Percentiles rank a stretch among this genome's conserved stretches.
These are phyloP conservation scores for Hypoxylon sp. DNA, from an alignment of 2,329 filamentous ascomycete genomes.

Conservation along the genomic window DNA sequence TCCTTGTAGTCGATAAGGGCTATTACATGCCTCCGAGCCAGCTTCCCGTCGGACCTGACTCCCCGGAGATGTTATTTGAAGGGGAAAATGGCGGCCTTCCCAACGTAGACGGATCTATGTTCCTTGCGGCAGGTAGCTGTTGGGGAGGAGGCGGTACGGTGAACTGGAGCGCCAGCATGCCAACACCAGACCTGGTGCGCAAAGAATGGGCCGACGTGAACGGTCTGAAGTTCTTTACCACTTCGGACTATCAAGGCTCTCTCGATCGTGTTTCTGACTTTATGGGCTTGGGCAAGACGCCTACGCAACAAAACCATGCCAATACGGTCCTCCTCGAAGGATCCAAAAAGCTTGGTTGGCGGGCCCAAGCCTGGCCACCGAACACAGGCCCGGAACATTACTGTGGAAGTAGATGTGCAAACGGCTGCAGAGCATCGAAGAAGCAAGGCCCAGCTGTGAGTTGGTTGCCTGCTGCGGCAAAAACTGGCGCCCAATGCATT, in stretches of 20 bases:
- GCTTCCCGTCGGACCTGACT: slow-evolving; percentile 79
- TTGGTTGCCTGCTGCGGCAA: slow-evolving; percentile 84
- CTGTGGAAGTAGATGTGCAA: slow-evolving; percentile 73
- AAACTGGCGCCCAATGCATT: slow-evolving; percentile 83
- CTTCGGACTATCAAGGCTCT: slow-evolving; percentile 79
- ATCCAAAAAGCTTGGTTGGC: slow-evolving; percentile 79
- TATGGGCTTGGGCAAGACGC: slow-evolving; percentile 80
- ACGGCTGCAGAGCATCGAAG: slow-evolving; percentile 75
- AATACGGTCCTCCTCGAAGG: slow-evolving; percentile 84
- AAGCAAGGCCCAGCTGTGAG: slow-evolving; percentile 85
- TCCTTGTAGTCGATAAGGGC: slow-evolving; percentile 86
- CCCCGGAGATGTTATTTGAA: slow-evolving; percentile 75
- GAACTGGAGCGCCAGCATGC: slow-evolving; percentile 81
- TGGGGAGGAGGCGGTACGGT: slow-evolving; percentile 91
- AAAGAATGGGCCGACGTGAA: slow-evolving; percentile 79
- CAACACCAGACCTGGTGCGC: slow-evolving; percentile 81
- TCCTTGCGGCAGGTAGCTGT: slow-evolving; percentile 77
- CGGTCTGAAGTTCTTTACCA: slow-evolving; percentile 81
- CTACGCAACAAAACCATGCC: slow-evolving; percentile 79
- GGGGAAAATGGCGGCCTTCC: slow-evolving; percentile 75
- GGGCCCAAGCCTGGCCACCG: slow-evolving; percentile 78
- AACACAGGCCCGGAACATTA: slow-evolving; percentile 83
- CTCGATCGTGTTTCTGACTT: slow-evolving; percentile 83
- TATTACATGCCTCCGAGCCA: slow-evolving; percentile 81
- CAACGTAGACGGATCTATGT: slow-evolving; percentile 71